Percentiles rank a stretch among this genome's conserved stretches.
These are phyloP conservation scores for Talaromyces liani DNA, from an alignment of 495 filamentous ascomycete genomes.

Conservation along the genomic window DNA sequence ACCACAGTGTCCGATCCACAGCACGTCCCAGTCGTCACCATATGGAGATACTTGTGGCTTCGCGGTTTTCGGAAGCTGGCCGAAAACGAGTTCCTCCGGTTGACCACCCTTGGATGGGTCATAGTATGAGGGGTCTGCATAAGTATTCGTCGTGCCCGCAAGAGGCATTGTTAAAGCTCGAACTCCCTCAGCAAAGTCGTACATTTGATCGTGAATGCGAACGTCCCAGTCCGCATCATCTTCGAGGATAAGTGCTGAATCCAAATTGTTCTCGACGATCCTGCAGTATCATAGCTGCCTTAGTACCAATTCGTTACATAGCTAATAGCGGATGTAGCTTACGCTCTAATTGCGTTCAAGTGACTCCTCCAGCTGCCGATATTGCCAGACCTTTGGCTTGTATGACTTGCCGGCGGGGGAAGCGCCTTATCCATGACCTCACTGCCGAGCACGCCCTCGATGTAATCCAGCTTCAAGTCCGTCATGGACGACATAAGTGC, in stretches of 20 bases:
- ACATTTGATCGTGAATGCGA: constrained; percentile 39
- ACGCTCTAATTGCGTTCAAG: constrained; percentile 28
- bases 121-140: constrained; percentile 11
- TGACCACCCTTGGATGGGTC: constrained; percentile 6
- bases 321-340: neutral
- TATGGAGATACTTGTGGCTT: constrained; percentile 39
- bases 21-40: constrained; percentile 50
- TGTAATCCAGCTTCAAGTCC: constrained; percentile 45
- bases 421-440: constrained; percentile 31
- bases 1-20: constrained; percentile 49
- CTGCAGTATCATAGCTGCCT: constrained; percentile 9
- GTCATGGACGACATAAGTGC: constrained; percentile 43
- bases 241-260: constrained; percentile 47
- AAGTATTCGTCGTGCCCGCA: constrained; percentile 11
- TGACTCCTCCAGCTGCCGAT: constrained; percentile 31
- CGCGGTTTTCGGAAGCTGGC: constrained; percentile 19
- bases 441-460: constrained; percentile 42
- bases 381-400: constrained; percentile 10
- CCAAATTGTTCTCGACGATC: constrained; percentile 35
- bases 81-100: constrained; percentile 1
- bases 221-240: constrained; percentile 55
- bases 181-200: constrained; percentile 34
- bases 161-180: constrained; percentile 25
- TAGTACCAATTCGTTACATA: neutral
- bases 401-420: constrained; percentile 13